phyloP scores from a whole-genome alignment of 2,329 filamentous ascomycete species.

The Geosmithia morbida region DNA sequence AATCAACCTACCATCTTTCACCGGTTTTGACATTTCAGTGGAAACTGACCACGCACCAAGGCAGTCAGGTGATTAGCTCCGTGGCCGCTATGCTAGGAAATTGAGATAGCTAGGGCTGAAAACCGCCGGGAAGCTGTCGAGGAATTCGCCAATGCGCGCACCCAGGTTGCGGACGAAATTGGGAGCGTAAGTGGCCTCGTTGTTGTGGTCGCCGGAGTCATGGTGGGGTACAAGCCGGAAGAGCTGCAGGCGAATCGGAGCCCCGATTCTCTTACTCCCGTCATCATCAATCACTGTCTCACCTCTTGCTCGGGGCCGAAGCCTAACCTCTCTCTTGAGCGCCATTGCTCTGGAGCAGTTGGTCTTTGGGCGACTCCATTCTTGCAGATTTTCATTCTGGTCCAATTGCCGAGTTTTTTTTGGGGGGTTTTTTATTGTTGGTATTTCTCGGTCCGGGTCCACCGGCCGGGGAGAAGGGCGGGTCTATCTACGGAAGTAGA shows the following conservation, averaged over 20 bases:
- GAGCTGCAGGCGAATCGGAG: background rate
- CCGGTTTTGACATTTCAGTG: slow-evolving; percentile 6
- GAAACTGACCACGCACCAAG: background rate
- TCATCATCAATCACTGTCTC: background rate
- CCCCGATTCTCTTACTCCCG: background rate
- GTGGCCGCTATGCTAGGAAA: slow-evolving; percentile 6
- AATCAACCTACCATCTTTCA: slow-evolving; percentile 4
- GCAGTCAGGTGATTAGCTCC: slow-evolving; percentile 6
- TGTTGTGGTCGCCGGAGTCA: background rate
- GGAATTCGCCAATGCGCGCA: background rate
- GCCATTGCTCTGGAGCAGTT: slow-evolving; percentile 13
- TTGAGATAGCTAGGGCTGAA: slow-evolving; percentile 1
- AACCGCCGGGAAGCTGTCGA: background rate
- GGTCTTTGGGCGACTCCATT: slow-evolving; percentile 12
- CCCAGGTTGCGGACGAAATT: background rate
- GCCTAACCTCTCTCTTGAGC: slow-evolving; percentile 9
- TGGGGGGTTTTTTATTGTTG: background rate
- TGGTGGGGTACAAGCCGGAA: background rate
- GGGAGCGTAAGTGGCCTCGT: background rate
- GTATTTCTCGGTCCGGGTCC: background rate
- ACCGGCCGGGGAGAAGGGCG: background rate
- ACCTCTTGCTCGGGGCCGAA: background rate
- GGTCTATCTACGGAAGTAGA: slow-evolving; percentile 11
- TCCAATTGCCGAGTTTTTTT: background rate
- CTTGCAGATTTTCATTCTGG: slow-evolving; percentile 11